These are phyloP conservation scores for Beauveria caledonica DNA, from an alignment of 2,329 filamentous ascomycete genomes.

Conservation along the genomic window DNA sequence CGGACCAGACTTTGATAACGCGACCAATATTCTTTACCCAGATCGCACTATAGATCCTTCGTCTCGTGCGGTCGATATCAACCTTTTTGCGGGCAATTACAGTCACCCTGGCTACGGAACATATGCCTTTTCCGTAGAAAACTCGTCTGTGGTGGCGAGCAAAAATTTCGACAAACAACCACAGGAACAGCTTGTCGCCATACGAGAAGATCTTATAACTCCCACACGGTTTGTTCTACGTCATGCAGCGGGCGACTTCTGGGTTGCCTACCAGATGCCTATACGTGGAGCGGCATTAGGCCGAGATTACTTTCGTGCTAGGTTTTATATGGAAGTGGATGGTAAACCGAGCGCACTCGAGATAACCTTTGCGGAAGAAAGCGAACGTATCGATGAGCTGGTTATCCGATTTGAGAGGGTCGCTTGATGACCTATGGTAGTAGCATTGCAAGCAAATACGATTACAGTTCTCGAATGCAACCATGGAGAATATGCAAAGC, in stretches of 20 bases:
- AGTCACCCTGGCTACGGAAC: slow-evolving; percentile 29
- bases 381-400: neutral
- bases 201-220: neutral
- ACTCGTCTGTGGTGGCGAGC: neutral
- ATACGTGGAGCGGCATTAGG: neutral
- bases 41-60: slow-evolving; percentile 8
- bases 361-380: neutral
- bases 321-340: neutral
- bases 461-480: neutral
- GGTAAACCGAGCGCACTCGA: neutral
- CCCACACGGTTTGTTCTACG: neutral
- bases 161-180: too few relatives aligned
- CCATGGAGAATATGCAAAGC: too few relatives aligned
- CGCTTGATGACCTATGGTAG: neutral
- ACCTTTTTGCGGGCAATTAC: slow-evolving; percentile 29
- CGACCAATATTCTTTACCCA: neutral
- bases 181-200: neutral
- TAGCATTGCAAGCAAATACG: neutral
- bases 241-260: neutral
- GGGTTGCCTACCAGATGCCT: neutral
- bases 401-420: neutral
- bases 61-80: slow-evolving; percentile 24
- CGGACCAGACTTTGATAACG: neutral
- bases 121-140: neutral
- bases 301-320: neutral